Conservation (phyloP, 2,329 filamentous ascomycete genomes). For the Penicillium sp. region DNA sequence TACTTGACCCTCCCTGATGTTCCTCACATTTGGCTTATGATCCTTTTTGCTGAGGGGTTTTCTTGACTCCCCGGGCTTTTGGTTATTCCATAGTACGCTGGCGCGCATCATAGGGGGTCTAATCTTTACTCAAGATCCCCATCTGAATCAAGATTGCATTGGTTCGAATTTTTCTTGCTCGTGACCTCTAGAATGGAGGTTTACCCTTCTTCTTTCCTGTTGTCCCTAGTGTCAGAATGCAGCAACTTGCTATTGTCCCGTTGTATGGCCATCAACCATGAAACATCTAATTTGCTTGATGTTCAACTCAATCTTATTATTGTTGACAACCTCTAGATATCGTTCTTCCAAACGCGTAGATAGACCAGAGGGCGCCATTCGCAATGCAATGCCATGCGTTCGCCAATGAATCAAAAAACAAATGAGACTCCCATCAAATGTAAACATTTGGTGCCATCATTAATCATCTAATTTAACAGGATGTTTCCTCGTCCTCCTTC, state of each 20-base stretch:
- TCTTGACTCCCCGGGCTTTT: background rate
- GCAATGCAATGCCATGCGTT: slow-evolving; percentile 20
- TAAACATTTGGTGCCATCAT: slow-evolving; percentile 6
- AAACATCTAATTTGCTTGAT: background rate
- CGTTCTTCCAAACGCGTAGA: background rate
- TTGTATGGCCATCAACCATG: background rate
- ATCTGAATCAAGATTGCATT: slow-evolving; percentile 19
- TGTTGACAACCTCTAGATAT: slow-evolving; percentile 3
- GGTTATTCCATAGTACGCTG: slow-evolving; percentile 18
- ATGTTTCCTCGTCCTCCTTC: slow-evolving; percentile 37
- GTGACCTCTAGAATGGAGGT: background rate
- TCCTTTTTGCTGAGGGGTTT: background rate
- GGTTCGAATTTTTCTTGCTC: background rate
- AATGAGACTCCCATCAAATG: background rate
- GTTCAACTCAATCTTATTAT: background rate
- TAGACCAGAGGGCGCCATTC: slow-evolving; percentile 16
- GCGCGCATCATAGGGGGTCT: slow-evolving; percentile 19
- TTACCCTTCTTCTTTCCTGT: background rate
- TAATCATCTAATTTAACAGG: slow-evolving; percentile 25
- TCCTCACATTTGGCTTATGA: background rate
- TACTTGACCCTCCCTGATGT: background rate
- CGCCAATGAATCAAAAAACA: slow-evolving; percentile 1
- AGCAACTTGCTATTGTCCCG: background rate
- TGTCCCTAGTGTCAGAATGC: background rate
- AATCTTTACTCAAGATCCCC: slow-evolving; percentile 24